These are phyloP conservation scores for Macadamia tetraphylla DNA, from an alignment of 164 flowering plant species.

Conservation along the genomic window DNA sequence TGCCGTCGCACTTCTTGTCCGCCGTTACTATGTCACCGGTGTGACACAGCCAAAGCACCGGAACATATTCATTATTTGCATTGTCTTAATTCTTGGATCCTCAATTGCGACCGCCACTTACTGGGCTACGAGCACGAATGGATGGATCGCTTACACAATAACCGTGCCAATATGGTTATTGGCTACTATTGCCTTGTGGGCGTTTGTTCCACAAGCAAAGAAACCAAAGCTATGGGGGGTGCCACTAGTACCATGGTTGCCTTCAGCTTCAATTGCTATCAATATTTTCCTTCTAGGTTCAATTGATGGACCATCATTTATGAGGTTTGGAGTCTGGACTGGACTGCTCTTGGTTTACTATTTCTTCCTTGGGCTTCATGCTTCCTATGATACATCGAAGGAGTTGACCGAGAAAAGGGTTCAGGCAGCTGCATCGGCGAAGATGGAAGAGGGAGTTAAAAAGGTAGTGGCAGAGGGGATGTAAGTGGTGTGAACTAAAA, in stretches of 20 bases:
- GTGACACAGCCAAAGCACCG: conserved; percentile 26
- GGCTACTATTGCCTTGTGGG: conserved; percentile 31
- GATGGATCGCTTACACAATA: conserved; percentile 39
- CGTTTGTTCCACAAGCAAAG: conserved; percentile 36
- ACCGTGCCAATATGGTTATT: conserved; percentile 37
- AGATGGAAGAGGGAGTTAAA: background rate
- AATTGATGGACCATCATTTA: conserved; percentile 37
- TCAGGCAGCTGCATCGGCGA: background rate
- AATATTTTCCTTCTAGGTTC: conserved; percentile 61
- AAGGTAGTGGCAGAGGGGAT: too few relatives aligned
- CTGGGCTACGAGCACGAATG: conserved; percentile 25
- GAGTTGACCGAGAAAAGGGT: background rate
- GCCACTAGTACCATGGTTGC: conserved; percentile 16
- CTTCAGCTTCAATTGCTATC: conserved; percentile 39
- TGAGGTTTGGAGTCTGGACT: conserved; percentile 48
- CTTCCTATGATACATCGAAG: conserved; percentile 52
- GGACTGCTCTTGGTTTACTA: conserved; percentile 40
- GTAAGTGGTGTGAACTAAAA: too few relatives aligned
- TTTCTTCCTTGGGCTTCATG: conserved; percentile 47
- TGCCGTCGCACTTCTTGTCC: conserved; percentile 44
- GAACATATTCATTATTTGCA: conserved; percentile 32
- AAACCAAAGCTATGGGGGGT: conserved; percentile 55
- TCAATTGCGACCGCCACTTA: conserved; percentile 30
- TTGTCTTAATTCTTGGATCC: conserved; percentile 34
- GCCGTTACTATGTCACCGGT: conserved; percentile 44